A percentile compares a stretch with the other conserved stretches of the same genome.
phyloP scores from a whole-genome alignment of 495 filamentous ascomycete genomes.

The Lepraria neglecta region DNA sequence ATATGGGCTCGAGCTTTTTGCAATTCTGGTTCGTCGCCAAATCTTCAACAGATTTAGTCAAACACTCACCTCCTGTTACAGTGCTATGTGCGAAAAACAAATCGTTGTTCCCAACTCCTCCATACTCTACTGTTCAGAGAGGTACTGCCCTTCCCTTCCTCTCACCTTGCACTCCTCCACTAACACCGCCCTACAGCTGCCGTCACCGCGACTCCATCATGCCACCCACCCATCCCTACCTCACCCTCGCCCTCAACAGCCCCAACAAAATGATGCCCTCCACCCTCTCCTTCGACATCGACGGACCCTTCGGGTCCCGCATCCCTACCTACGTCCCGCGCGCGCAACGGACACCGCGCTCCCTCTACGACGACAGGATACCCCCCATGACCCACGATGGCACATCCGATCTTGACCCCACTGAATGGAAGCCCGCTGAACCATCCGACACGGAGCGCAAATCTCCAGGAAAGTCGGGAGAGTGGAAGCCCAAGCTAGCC shows the following conservation, averaged over 20 bases:
- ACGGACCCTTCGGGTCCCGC: constrained; percentile 19
- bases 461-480: constrained; percentile 10
- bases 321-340: constrained; percentile 39
- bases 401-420: constrained; percentile 50
- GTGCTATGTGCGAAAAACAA: constrained; percentile 61
- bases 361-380: constrained; percentile 38
- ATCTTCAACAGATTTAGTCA: constrained; percentile 4
- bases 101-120: constrained; percentile 58
- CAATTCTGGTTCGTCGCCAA: constrained; percentile 54
- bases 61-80: constrained; percentile 24
- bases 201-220: constrained; percentile 48
- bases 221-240: constrained; percentile 30
- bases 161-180: constrained; percentile 5
- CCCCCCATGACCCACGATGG: constrained; percentile 35
- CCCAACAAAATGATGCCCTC: constrained; percentile 18
- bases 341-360: constrained; percentile 28
- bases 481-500: constrained; percentile 17
- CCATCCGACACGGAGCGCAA: constrained; percentile 19
- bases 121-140: constrained; percentile 53
- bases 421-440: constrained; percentile 54
- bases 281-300: constrained; percentile 35
- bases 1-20: constrained; percentile 56
- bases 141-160: constrained; percentile 34
- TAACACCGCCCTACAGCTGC: constrained; percentile 37
- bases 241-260: constrained; percentile 32